Conservation (phyloP, 2,329 filamentous ascomycete genomes). For the Aureobasidium sp. region DNA sequence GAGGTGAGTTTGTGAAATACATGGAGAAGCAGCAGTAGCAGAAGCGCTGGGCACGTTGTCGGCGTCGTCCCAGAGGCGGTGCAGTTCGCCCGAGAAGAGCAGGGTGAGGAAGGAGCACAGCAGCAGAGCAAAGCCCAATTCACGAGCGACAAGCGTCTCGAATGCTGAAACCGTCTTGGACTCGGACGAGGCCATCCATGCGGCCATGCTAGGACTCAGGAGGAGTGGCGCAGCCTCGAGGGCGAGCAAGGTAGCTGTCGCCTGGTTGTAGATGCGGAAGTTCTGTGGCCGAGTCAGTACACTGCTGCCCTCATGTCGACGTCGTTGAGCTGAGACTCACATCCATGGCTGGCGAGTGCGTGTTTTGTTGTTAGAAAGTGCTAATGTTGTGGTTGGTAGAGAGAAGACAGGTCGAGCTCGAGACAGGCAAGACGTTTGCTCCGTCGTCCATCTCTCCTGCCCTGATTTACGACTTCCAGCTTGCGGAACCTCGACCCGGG, state of each 20-base stretch:
- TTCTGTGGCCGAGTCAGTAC: constrained; percentile 24
- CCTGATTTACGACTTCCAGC: constrained; percentile 1
- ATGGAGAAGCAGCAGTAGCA: not conserved
- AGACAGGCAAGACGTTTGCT: not conserved
- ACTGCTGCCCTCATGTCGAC: not conserved
- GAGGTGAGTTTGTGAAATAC: not conserved
- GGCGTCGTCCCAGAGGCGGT: constrained; percentile 3
- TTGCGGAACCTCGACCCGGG: not conserved
- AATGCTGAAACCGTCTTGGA: constrained; percentile 39
- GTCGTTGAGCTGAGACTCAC: not conserved
- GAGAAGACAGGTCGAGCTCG: not conserved
- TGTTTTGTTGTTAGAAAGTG: not conserved
- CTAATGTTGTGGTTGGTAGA: not conserved
- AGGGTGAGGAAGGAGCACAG: constrained; percentile 54
- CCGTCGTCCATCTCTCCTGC: not conserved
- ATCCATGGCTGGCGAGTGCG: not conserved
- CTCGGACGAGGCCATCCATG: constrained; percentile 51
- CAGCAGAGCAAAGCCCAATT: constrained; percentile 57
- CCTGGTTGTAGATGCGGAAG: constrained; percentile 37
- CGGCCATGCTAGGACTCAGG: constrained; percentile 50
- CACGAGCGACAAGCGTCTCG: not conserved
- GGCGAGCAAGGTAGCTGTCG: constrained; percentile 32
- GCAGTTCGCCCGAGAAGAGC: constrained; percentile 51
- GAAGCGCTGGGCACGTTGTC: not conserved
- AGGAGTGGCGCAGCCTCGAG: constrained; percentile 43